Evolutionary conservation across 495 filamentous ascomycete genomes (phyloP).

Genomic region (Neurospora intermedia): DNA sequence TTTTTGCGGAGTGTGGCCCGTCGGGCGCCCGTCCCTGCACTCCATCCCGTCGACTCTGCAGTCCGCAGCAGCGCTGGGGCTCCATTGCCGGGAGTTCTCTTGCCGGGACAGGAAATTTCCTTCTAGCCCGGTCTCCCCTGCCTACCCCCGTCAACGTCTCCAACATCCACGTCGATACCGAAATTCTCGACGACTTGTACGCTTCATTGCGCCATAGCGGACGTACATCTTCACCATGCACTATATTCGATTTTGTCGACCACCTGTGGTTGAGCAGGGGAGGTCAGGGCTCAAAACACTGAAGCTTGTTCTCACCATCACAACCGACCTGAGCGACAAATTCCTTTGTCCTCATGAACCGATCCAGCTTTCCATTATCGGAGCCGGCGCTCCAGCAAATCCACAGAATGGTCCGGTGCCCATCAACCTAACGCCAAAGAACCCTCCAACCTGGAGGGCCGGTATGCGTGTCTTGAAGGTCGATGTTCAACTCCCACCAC

Average conservation of each 20-base stretch:
- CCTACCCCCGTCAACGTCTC: not conserved
- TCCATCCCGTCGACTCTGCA: not conserved
- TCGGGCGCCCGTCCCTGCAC: not conserved
- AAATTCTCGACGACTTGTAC: not conserved
- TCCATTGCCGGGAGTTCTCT: not conserved
- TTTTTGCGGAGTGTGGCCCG: not conserved
- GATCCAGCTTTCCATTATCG: slow-evolving; percentile 44
- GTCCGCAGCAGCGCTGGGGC: not conserved
- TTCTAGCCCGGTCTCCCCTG: not conserved
- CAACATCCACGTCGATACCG: not conserved
- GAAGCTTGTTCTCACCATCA: slow-evolving; percentile 57
- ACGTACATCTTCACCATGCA: slow-evolving; percentile 36
- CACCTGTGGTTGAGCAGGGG: slow-evolving; percentile 37
- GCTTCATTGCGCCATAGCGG: not conserved
- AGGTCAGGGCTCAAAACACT: slow-evolving; percentile 23
- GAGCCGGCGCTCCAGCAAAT: slow-evolving; percentile 40
- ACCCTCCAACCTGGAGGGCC: slow-evolving; percentile 21
- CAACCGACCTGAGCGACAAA: slow-evolving; percentile 81
- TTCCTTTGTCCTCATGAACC: slow-evolving; percentile 59
- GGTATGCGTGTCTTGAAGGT: slow-evolving; percentile 34
- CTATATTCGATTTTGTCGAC: slow-evolving; percentile 68
- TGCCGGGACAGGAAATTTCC: not conserved
- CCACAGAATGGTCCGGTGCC: slow-evolving; percentile 18
- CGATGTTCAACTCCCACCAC: slow-evolving; percentile 20
- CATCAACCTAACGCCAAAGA: slow-evolving; percentile 10